A percentile compares a stretch with the other conserved stretches of the same genome.
These are phyloP conservation scores for Epichloe brachyelytri DNA, from an alignment of 2,329 filamentous ascomycete genomes.

Conservation along the genomic window DNA sequence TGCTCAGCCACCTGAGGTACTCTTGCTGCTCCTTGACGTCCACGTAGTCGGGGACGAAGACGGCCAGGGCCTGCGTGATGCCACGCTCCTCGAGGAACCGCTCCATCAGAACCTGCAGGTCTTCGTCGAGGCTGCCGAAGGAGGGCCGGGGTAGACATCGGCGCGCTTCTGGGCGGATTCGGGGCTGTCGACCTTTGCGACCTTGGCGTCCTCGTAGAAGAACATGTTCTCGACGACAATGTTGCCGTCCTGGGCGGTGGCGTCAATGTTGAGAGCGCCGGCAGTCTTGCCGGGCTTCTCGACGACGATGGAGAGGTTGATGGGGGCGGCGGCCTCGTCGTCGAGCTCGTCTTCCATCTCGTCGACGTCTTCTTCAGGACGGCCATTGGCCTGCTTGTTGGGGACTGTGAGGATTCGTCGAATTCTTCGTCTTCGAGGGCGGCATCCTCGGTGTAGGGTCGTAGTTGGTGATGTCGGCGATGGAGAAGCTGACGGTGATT, in stretches of 20 bases:
- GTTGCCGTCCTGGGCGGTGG: slow-evolving; percentile 71
- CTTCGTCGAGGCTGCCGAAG: slow-evolving; percentile 89
- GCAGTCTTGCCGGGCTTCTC: slow-evolving; percentile 62
- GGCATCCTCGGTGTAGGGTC: slow-evolving; percentile 24
- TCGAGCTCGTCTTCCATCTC: slow-evolving; percentile 33
- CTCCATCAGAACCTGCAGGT: slow-evolving; percentile 85
- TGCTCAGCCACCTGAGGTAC: slow-evolving; percentile 81
- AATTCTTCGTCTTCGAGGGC: slow-evolving; percentile 28
- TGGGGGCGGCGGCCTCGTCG: slow-evolving; percentile 55
- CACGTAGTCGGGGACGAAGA: slow-evolving; percentile 92
- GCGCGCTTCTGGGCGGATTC: slow-evolving; percentile 67
- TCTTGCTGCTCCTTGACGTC: slow-evolving; percentile 98
- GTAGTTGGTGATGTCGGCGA: slow-evolving; percentile 27
- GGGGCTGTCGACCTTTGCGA: slow-evolving; percentile 63
- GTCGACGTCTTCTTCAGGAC: slow-evolving; percentile 35
- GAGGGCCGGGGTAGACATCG: slow-evolving; percentile 77
- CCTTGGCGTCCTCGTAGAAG: slow-evolving; percentile 66
- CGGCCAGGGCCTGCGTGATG: slow-evolving; percentile 70
- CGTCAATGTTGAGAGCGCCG: slow-evolving; percentile 77
- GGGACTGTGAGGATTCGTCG: slow-evolving; percentile 33
- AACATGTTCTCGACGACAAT: slow-evolving; percentile 85
- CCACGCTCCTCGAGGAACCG: slow-evolving; percentile 90
- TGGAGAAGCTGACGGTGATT: slow-evolving; percentile 32
- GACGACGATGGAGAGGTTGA: slow-evolving; percentile 72
- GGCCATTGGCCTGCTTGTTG: slow-evolving; percentile 40